A percentile compares a stretch with the other conserved stretches of the same genome.
These are phyloP conservation scores for Hymenoscyphus fructigenus DNA, from an alignment of 2,329 filamentous ascomycete genomes.

Conservation along the genomic window DNA sequence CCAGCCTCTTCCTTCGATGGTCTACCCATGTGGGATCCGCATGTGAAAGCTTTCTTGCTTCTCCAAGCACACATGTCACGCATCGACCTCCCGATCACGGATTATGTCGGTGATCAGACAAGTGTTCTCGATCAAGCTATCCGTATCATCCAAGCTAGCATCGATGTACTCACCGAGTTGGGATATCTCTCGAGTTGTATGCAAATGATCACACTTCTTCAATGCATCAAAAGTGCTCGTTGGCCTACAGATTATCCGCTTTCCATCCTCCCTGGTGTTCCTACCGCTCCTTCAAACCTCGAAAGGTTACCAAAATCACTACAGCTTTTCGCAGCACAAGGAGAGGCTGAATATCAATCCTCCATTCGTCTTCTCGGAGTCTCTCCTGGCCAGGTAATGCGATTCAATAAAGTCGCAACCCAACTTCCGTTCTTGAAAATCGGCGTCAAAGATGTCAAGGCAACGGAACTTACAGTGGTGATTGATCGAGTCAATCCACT, in stretches of 20 bases:
- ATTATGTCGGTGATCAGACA: conserved; percentile 94
- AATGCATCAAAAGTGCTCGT: conserved; percentile 87
- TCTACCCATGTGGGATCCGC: conserved; percentile 96
- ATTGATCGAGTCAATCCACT: conserved; percentile 68
- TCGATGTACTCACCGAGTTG: conserved; percentile 92
- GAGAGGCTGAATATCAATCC: conserved; percentile 37
- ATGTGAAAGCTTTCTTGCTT: conserved; percentile 92
- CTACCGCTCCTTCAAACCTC: conserved; percentile 35
- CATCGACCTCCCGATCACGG: conserved; percentile 87
- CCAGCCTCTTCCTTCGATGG: conserved; percentile 47
- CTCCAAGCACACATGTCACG: conserved; percentile 94
- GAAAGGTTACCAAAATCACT: conserved; percentile 37
- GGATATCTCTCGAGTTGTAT: conserved; percentile 74
- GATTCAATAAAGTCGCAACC: conserved; percentile 57
- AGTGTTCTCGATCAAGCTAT: conserved; percentile 92
- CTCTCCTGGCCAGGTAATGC: conserved; percentile 32
- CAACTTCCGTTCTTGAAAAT: conserved; percentile 70
- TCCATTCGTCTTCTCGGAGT: conserved; percentile 54
- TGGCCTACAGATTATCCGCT: conserved; percentile 84
- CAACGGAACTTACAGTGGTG: conserved; percentile 60
- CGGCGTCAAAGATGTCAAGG: conserved; percentile 58
- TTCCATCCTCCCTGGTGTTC: conserved; percentile 75
- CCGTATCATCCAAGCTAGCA: conserved; percentile 91
- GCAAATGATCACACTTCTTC: conserved; percentile 80
- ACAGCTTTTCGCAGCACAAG: conserved; percentile 33